Percentiles rank a stretch among this genome's conserved stretches.
These are phyloP conservation scores for Kazachstania viticola DNA, from an alignment of 805 yeast genomes.

Conservation along the genomic window DNA sequence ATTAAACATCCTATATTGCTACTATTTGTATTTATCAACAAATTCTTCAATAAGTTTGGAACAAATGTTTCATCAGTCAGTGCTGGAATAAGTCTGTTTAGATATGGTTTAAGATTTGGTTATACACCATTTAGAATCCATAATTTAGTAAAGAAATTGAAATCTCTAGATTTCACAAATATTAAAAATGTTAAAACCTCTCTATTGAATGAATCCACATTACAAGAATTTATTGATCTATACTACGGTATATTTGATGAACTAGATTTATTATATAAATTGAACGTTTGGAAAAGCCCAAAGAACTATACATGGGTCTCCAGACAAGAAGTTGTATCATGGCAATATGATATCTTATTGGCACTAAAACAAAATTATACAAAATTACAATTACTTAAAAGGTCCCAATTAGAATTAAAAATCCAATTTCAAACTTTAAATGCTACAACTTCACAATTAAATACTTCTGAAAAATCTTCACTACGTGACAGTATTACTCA, in stretches of 20 bases:
- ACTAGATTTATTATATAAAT: conserved; percentile 42
- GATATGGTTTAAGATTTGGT: conserved; percentile 63
- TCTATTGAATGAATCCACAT: conserved; percentile 31
- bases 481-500: too few species aligned
- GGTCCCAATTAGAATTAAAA: too few species aligned
- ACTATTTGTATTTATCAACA: too few species aligned
- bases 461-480: too few species aligned
- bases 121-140: conserved; percentile 50
- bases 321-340: conserved; percentile 52
- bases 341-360: conserved; percentile 56
- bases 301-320: conserved; percentile 28
- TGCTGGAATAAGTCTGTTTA: conserved; percentile 32
- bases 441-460: too few species aligned
- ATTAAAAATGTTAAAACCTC: conserved; percentile 12
- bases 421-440: too few species aligned
- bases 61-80: background rate
- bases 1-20: too few species aligned
- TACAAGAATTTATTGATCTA: conserved; percentile 42
- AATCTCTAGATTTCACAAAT: conserved; percentile 1
- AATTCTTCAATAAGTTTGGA: background rate
- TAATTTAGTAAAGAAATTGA: conserved; percentile 27
- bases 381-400: background rate
- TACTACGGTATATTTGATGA: conserved; percentile 63
- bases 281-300: conserved; percentile 21
- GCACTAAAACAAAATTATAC: conserved; percentile 42